These are phyloP conservation scores for Boletus fagicola DNA, from an alignment of 768 basidiomycete genomes.

Conservation along the genomic window DNA sequence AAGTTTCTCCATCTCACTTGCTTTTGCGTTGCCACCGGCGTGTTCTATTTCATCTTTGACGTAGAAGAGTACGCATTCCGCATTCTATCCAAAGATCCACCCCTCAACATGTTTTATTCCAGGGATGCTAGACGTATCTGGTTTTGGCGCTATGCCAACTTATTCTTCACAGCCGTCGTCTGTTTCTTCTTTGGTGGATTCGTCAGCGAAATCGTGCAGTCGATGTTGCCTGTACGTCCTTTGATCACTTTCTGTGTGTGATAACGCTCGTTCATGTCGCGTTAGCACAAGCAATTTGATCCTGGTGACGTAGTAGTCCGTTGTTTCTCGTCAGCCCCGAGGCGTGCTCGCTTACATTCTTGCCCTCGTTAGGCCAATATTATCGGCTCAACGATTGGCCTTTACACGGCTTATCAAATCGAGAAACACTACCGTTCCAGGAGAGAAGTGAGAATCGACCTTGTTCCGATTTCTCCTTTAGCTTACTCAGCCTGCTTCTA, in stretches of 20 bases:
- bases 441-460: constrained; percentile 55
- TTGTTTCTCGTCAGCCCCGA: constrained; percentile 15
- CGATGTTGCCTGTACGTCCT: constrained; percentile 61
- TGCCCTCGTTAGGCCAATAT: constrained; percentile 63
- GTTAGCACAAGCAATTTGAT: constrained; percentile 69
- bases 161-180: constrained; percentile 64
- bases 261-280: constrained; percentile 2
- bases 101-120: not conserved
- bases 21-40: constrained; percentile 68
- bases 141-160: constrained; percentile 76
- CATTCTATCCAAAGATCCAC: not conserved
- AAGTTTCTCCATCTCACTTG: constrained; percentile 79
- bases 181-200: constrained; percentile 83
- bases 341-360: constrained; percentile 8
- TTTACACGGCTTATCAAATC: constrained; percentile 62
- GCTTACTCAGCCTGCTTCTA: constrained; percentile 26
- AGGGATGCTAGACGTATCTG: constrained; percentile 80
- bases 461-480: not conserved
- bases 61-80: constrained; percentile 70
- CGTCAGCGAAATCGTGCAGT: constrained; percentile 79
- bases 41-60: constrained; percentile 87
- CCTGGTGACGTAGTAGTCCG: constrained; percentile 69
- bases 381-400: constrained; percentile 66
- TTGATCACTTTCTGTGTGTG: not conserved
- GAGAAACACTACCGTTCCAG: constrained; percentile 77